Conservation (phyloP, 306 rosid species). For the Prunus fruticosa region DNA sequence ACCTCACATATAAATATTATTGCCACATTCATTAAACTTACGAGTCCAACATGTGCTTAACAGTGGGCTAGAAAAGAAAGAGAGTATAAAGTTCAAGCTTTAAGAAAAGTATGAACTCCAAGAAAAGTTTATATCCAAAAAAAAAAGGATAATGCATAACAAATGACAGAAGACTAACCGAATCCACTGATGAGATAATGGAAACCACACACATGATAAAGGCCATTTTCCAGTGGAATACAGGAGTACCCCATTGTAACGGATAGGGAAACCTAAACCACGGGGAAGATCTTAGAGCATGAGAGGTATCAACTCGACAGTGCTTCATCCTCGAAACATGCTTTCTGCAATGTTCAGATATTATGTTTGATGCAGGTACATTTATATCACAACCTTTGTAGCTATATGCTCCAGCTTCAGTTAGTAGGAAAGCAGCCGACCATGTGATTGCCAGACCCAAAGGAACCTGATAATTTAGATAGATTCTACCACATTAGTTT, state of each 20-base stretch:
- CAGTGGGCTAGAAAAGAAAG: constrained; percentile 3
- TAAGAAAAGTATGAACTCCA: background rate
- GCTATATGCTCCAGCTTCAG: constrained; percentile 79
- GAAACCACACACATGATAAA: constrained; percentile 94
- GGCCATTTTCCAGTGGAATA: constrained; percentile 96
- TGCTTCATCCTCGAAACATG: constrained; percentile 88
- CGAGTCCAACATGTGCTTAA: background rate
- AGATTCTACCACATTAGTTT: constrained; percentile 19
- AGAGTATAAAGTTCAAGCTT: constrained; percentile 9
- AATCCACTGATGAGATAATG: constrained; percentile 86
- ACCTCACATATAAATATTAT: background rate
- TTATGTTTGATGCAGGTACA: constrained; percentile 82
- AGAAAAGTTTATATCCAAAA: constrained; percentile 12
- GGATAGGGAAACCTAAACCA: constrained; percentile 99
- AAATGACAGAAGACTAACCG: constrained; percentile 65
- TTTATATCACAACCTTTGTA: constrained; percentile 91
- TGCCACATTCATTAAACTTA: background rate
- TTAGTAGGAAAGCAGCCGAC: constrained; percentile 88
- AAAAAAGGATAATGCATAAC: constrained; percentile 1
- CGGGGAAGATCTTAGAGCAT: constrained; percentile 71
- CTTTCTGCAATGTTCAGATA: constrained; percentile 89
- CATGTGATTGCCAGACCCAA: constrained; percentile 95
- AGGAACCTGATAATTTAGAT: constrained; percentile 73
- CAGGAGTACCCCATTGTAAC: constrained; percentile 97
- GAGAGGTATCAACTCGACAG: constrained; percentile 91